Base-by-base conservation (phyloP, 2,329 filamentous ascomycete genomes). In the Stemphylium lycopersici region DNA sequence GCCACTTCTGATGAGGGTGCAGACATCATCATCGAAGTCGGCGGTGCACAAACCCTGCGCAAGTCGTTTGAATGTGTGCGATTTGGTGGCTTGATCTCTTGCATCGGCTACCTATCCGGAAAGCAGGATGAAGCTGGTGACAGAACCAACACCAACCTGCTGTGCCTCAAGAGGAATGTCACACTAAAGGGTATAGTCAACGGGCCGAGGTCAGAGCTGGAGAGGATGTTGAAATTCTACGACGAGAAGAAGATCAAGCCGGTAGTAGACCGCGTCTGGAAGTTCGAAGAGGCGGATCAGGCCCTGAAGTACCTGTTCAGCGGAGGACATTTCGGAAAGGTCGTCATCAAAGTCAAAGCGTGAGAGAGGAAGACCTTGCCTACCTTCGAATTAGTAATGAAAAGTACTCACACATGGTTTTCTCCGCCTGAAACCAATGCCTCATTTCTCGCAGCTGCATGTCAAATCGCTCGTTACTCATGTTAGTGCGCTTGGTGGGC, bases 121-220 rank as follows among this genome's bases (percentile, higher is more conserved):
- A 85, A 88, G 69, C 76, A 84, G 55, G 85, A 88, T 61, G 78
- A 77, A 0, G 71, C 75, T 4, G 81, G 78, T 0, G 83, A 85
- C 68, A 70, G 83, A 39, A 76, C 82, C 6, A 87, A 87, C 58
- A 81, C 86, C 12, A 89, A 88, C 62, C 73, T 89, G 24, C 74
- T 84, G 15, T 78, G 80, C 2, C 62, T 84, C 39, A 74, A 76
- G 56, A 74, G 80, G 18, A 84, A 79, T 37, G 79, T 83, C 1
- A 84, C 81, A 1, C 64, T 84, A 6, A 83, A 83, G 68, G 82
- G 87, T 0, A 81, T 89, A 6, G 63, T 88, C 24, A 88, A 88
- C 68, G 87, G 87, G 0, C 85, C 87, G 0, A 80, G 79, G 58
- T 83, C 85, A 57, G 74, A 80, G 36, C 82, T 80, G 15, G 76